Evolutionary conservation across 2,329 filamentous ascomycete genomes (phyloP).

Genomic region (Exophiala dermatitidis): DNA sequence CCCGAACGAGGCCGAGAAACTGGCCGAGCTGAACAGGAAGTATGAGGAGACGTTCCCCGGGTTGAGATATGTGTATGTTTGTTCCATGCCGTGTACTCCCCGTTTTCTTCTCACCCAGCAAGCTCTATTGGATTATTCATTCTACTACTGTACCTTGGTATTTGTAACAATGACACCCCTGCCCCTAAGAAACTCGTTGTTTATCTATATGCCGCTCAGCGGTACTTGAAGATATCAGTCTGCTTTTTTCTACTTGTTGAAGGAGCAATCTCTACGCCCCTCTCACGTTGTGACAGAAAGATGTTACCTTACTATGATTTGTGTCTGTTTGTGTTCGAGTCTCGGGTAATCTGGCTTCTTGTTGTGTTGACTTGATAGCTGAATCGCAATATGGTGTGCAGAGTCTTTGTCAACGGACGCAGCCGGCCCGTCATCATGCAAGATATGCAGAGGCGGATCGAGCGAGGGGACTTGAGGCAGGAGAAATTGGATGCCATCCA

Average conservation of each 20-base stretch:
- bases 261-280: no score
- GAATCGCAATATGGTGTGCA: slow-evolving; percentile 25
- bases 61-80: slow-evolving; percentile 64
- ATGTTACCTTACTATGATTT: no score
- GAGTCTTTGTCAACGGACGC: slow-evolving; percentile 81
- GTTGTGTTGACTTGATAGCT: no score
- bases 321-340: no score
- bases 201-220: neutral
- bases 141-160: no score
- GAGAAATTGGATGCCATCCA: slow-evolving; percentile 70
- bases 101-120: no score
- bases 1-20: slow-evolving; percentile 44
- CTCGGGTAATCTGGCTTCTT: no score
- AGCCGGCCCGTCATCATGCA: slow-evolving; percentile 66
- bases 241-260: no score
- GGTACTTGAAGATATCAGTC: no score
- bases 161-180: no score
- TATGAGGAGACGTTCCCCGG: slow-evolving; percentile 80
- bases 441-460: slow-evolving; percentile 71
- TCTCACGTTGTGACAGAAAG: no score
- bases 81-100: neutral
- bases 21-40: slow-evolving; percentile 61
- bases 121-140: no score
- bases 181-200: neutral
- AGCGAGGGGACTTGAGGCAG: slow-evolving; percentile 53